These are phyloP conservation scores for Cercospora nicotianae DNA, from an alignment of 2,329 filamentous ascomycete genomes.

Conservation along the genomic window DNA sequence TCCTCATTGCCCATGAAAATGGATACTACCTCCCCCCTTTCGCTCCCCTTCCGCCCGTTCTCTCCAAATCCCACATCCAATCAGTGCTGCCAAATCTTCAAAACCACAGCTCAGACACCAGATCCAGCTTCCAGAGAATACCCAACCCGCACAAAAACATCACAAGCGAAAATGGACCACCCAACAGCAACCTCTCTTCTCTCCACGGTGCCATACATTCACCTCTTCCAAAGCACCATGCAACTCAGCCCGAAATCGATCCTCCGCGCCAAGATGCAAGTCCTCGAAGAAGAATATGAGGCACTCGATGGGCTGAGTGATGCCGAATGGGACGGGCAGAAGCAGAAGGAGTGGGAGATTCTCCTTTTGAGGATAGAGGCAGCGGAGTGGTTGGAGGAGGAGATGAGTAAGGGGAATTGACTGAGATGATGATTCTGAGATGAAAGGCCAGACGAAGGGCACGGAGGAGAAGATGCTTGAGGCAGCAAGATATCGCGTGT, in stretches of 20 bases:
- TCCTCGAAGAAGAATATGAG: neutral
- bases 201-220: neutral
- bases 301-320: neutral
- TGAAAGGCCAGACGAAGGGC: neutral
- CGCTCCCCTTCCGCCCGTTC: neutral
- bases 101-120: neutral
- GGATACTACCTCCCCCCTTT: neutral
- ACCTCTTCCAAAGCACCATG: conserved; percentile 6
- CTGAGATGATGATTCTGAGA: neutral
- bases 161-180: neutral
- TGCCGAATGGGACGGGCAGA: neutral
- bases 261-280: neutral
- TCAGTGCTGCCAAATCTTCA: neutral
- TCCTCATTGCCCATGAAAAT: neutral
- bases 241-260: neutral
- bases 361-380: neutral
- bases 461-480: neutral
- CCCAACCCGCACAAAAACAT: neutral
- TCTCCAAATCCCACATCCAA: neutral
- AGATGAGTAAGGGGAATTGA: neutral
- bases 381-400: conserved; percentile 1
- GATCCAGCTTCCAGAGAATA: neutral
- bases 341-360: neutral
- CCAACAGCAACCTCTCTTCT: neutral
- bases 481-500: neutral